Conservation (phyloP, 78 protist genomes). For the Dictyostelium firmibasis region DNA sequence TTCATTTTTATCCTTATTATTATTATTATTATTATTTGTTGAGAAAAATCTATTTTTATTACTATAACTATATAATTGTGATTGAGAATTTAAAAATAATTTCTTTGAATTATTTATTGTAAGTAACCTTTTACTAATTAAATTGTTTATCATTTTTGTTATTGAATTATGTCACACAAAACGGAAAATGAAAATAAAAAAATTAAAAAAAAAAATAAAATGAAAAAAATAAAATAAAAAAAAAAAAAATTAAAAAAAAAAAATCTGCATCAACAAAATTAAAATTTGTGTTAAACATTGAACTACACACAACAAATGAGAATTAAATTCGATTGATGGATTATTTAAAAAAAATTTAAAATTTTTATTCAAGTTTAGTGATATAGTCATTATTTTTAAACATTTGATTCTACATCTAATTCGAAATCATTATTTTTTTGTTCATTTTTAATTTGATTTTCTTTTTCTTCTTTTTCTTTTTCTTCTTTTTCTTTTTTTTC, state of each 20-base stretch:
- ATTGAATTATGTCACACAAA: too few relatives aligned
- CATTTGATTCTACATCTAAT: not conserved
- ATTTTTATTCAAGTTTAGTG: too few relatives aligned
- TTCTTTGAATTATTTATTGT: not conserved
- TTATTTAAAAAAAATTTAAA: too few relatives aligned
- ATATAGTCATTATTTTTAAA: not conserved
- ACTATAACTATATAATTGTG: not conserved
- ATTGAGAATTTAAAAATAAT: not conserved
- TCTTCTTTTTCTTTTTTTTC: too few relatives aligned
- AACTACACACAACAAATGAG: too few relatives aligned
- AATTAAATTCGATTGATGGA: too few relatives aligned
- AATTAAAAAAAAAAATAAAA: too few relatives aligned
- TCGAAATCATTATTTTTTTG: not conserved
- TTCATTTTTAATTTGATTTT: not conserved
- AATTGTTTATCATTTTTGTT: not conserved
- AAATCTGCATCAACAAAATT: too few relatives aligned
- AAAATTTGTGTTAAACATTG: too few relatives aligned
- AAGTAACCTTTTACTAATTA: not conserved
- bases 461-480: not conserved
- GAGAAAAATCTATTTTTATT: not conserved
- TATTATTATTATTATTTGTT: not conserved
- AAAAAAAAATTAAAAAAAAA: too few relatives aligned
- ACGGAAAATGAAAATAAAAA: too few relatives aligned
- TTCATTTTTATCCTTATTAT: not conserved
- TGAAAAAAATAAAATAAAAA: too few relatives aligned